Conservation (phyloP, 2,329 filamentous ascomycete species). For the Aphanoascus verrucosus region DNA sequence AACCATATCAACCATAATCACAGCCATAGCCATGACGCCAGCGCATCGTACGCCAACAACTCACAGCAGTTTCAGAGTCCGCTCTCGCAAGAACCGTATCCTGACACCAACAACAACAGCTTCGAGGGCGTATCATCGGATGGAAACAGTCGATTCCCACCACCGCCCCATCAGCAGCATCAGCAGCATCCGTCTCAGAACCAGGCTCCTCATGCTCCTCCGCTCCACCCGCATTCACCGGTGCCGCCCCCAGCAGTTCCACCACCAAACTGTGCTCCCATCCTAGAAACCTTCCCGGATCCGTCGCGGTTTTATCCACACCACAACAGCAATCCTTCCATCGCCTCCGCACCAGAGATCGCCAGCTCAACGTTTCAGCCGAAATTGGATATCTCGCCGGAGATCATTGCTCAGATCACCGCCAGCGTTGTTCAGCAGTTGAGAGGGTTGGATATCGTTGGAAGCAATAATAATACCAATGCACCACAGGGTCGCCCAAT, state of each 20-base stretch:
- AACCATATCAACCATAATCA: too few relatives aligned
- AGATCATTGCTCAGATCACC: conserved; percentile 33
- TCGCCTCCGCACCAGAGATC: not conserved
- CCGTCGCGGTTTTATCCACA: conserved; percentile 7
- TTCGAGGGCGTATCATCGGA: conserved; percentile 7
- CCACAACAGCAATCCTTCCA: too few relatives aligned
- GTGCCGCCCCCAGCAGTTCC: conserved; percentile 2
- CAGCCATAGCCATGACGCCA: conserved; percentile 2
- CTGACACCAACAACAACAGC: too few relatives aligned
- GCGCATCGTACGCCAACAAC: conserved; percentile 16
- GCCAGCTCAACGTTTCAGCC: conserved; percentile 1
- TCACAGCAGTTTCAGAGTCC: conserved; percentile 22
- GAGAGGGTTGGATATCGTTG: conserved; percentile 36
- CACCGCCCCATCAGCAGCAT: too few relatives aligned
- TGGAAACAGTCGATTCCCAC: conserved; percentile 2
- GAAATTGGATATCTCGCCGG: conserved; percentile 8
- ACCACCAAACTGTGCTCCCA: not conserved
- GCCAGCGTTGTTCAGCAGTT: conserved; percentile 38
- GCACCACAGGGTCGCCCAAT: conserved; percentile 23
- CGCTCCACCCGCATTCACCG: not conserved
- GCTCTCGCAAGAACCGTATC: conserved; percentile 20
- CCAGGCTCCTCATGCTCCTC: too few relatives aligned
- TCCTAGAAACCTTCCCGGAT: conserved; percentile 4
- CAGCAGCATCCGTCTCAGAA: not conserved
- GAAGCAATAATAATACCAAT: conserved; percentile 13